A percentile compares a stretch with the other conserved stretches of the same genome.
phyloP scores from a whole-genome alignment of 305 asterid species.

The Fraxinus angustifolia region DNA sequence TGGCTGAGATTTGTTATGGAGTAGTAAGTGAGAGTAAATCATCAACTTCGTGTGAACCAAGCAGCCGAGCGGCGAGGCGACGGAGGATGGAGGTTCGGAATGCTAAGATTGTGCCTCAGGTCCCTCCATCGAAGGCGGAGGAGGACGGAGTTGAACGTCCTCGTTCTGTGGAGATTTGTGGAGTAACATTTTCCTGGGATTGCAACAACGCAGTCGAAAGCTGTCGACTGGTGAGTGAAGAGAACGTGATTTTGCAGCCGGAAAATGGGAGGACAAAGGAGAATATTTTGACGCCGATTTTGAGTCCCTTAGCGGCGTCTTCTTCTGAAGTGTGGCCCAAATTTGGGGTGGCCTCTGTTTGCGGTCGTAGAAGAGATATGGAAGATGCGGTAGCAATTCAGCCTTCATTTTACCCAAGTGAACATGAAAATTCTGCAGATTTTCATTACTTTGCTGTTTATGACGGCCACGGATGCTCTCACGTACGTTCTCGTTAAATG shows the following conservation, averaged over 20 bases:
- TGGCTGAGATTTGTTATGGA: constrained; percentile 65
- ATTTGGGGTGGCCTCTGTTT: constrained; percentile 55
- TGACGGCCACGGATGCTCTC: constrained; percentile 90
- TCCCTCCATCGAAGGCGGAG: neutral
- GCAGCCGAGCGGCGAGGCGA: constrained; percentile 42
- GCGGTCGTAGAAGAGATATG: constrained; percentile 75
- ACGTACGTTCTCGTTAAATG: constrained; percentile 33
- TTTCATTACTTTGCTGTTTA: constrained; percentile 65
- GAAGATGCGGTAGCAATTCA: constrained; percentile 67
- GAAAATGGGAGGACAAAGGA: neutral
- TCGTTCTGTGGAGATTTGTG: constrained; percentile 26
- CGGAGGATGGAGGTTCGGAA: constrained; percentile 51
- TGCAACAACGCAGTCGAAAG: constrained; percentile 26
- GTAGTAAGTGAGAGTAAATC: constrained; percentile 34
- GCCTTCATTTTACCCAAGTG: constrained; percentile 43
- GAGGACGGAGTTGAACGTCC: constrained; percentile 33
- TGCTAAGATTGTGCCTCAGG: constrained; percentile 25
- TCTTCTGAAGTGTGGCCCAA: constrained; percentile 28
- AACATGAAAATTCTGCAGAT: constrained; percentile 1
- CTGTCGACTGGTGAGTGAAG: constrained; percentile 12
- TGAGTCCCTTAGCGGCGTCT: neutral
- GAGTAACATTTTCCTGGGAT: constrained; percentile 9
- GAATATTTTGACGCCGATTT: constrained; percentile 16
- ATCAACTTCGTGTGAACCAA: constrained; percentile 31
- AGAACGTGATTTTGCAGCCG: neutral